These are phyloP conservation scores for Pulicaria dysenterica DNA, from an alignment of 129 eudicot species.

Conservation along the genomic window DNA sequence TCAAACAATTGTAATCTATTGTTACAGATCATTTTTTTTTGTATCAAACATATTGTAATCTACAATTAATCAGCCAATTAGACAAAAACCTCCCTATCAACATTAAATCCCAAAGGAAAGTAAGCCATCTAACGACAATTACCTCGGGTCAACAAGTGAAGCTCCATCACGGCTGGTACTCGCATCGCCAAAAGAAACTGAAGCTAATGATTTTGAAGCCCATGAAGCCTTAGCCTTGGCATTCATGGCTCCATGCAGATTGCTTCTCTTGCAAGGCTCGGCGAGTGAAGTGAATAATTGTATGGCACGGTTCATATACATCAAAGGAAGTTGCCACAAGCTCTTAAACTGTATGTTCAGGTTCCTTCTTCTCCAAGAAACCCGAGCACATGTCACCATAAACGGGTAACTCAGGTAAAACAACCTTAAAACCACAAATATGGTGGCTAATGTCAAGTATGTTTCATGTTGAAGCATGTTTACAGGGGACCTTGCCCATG, in stretches of 20 bases:
- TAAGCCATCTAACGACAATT: conserved; percentile 12
- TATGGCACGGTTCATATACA: conserved; percentile 58
- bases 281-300: conserved; percentile 51
- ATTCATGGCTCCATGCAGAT: conserved; percentile 80
- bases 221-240: conserved; percentile 71
- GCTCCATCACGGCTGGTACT: conserved; percentile 47
- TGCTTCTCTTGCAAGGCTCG: conserved; percentile 81
- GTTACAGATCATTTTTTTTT: conserved; percentile 1
- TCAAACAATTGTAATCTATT: conserved; percentile 36
- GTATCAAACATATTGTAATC: conserved; percentile 36
- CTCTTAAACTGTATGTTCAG: conserved; percentile 44
- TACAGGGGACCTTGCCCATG: conserved; percentile 89
- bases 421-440: conserved; percentile 73
- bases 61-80: conserved; percentile 36
- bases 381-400: conserved; percentile 39
- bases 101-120: conserved; percentile 11
- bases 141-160: conserved; percentile 13
- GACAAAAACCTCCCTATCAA: conserved; percentile 31
- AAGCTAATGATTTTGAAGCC: conserved; percentile 91
- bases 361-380: conserved; percentile 60
- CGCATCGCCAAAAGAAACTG: conserved; percentile 79
- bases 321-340: conserved; percentile 68
- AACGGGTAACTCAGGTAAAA: conserved; percentile 50
- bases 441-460: conserved; percentile 73
- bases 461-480: conserved; percentile 79